Evolutionary conservation across 495 filamentous ascomycete genomes (phyloP), one percentile per base, ranked within the genome.

Genomic region (Darksidea phi): DNA sequence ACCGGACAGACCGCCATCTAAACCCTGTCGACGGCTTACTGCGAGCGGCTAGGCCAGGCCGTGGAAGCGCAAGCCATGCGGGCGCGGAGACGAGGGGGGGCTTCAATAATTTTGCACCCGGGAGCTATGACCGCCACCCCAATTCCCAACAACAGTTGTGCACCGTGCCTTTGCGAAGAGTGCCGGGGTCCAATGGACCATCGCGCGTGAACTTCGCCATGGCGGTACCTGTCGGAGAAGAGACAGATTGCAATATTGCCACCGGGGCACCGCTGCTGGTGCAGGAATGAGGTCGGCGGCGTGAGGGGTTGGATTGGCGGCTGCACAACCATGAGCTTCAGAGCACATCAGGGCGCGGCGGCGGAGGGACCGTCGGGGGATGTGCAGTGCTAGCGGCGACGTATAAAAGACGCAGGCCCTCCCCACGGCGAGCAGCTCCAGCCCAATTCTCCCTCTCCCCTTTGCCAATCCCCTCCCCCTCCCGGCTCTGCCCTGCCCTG

Each of bases 141-240:
- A 54, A n/a, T 54, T 37, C 61, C 24, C 54, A 64, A 64, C 54
- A 54, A 45, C 61, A 59, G 28, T 59, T 54, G 48, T 64, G 61
- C 56, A 54, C 54, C 56, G 48, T 55, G 59, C 49, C 24, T 6
- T 23, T 48, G 11, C 43, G 48, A 46, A 51, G 36, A 36, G 57
- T 28, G 28, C 28, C 10, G 28, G 28, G 4, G 28, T 32, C 28
- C 4, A 32, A 10, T 10, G 28, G 4, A 3, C 28, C 10, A 10
- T 3, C 28, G 4, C 10, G 28, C 10, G 28, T 32, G 24, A 23
- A 32, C 36, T 24, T 28, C 23, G 21, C 52, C 52, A 45, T 43
- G 21, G 36, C 18, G 17, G 13, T 5, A 20, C 2, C 18, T 32
- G 52, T 26, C 17, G 34, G 17, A 20, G 36, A 46, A 55, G n/a